Evolutionary conservation across 2,329 filamentous ascomycete species (phyloP).

Genomic region (Emergomyces pasteurianus): DNA sequence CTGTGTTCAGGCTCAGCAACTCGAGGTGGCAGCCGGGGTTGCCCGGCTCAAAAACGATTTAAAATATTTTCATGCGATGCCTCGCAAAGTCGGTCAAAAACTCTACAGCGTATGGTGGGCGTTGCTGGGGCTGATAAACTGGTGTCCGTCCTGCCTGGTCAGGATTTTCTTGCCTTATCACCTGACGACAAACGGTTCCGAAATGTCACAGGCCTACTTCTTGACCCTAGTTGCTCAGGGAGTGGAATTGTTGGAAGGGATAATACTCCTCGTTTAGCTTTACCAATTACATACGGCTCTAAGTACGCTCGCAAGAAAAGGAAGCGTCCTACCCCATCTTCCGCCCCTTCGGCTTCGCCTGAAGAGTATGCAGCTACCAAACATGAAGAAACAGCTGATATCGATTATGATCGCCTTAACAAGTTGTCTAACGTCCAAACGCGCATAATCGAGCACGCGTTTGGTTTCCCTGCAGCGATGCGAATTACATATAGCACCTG

Average conservation of each 20-base stretch:
- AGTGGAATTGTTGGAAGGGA: constrained; percentile 89
- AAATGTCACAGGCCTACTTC: constrained; percentile 66
- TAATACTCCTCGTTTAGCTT: constrained; percentile 56
- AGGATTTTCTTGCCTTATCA: constrained; percentile 72
- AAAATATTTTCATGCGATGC: constrained; percentile 42
- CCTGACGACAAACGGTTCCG: constrained; percentile 50
- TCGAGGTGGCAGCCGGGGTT: constrained; percentile 18
- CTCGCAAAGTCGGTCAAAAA: constrained; percentile 49
- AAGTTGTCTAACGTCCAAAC: constrained; percentile 75
- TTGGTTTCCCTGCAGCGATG: constrained; percentile 62
- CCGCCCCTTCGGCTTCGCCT: neutral
- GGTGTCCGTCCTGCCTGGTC: constrained; percentile 57
- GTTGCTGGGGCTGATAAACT: constrained; percentile 57
- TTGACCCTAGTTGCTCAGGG: constrained; percentile 92
- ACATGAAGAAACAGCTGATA: constrained; percentile 28
- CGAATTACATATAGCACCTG: constrained; percentile 90
- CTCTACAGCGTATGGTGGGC: constrained; percentile 71
- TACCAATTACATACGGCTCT: constrained; percentile 44
- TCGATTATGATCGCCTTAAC: constrained; percentile 50
- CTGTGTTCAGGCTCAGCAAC: constrained; percentile 25
- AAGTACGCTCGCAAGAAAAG: constrained; percentile 31
- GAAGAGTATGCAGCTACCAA: constrained; percentile 8
- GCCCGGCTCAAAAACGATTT: constrained; percentile 18
- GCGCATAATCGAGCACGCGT: constrained; percentile 68
- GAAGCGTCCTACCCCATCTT: constrained; percentile 19